Conservation (phyloP, 306 rosid genomes). For the Castanospermum australe region DNA sequence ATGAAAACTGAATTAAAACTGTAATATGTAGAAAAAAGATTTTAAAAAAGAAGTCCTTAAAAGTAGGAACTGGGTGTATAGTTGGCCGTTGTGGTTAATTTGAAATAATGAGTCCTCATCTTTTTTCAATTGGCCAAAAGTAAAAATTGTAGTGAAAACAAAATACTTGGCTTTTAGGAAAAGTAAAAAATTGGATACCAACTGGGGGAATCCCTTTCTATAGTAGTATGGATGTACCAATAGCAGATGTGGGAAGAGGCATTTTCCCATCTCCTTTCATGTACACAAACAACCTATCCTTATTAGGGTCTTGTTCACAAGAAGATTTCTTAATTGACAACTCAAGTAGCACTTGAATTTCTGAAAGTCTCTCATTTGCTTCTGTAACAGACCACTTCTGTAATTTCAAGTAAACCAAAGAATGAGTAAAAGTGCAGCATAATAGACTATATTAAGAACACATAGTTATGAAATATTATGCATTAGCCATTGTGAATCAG, state of each 20-base stretch:
- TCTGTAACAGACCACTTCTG: conserved; percentile 85
- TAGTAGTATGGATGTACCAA: conserved; percentile 48
- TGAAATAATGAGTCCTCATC: conserved; percentile 10
- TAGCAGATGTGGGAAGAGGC: conserved; percentile 66
- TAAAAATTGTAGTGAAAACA: conserved; percentile 19
- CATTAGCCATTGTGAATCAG: conserved; percentile 26
- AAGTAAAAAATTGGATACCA: background rate
- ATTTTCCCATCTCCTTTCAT: conserved; percentile 67
- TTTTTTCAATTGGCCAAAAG: background rate
- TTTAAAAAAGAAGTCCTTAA: conserved; percentile 2
- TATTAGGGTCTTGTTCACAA: conserved; percentile 70
- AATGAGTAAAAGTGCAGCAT: conserved; percentile 26
- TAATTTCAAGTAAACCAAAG: conserved; percentile 38
- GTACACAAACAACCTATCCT: conserved; percentile 83
- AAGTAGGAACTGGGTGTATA: background rate
- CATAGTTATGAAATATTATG: conserved; percentile 17
- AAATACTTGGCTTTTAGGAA: background rate
- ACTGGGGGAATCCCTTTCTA: background rate
- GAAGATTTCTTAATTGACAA: conserved; percentile 92
- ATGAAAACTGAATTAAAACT: background rate
- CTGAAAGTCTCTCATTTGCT: conserved; percentile 77
- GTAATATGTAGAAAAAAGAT: background rate
- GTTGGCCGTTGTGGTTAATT: background rate
- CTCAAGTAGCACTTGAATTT: conserved; percentile 88
- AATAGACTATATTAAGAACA: conserved; percentile 1